Conservation (phyloP, 2,329 filamentous ascomycete species). For the Myotisia sp. region DNA sequence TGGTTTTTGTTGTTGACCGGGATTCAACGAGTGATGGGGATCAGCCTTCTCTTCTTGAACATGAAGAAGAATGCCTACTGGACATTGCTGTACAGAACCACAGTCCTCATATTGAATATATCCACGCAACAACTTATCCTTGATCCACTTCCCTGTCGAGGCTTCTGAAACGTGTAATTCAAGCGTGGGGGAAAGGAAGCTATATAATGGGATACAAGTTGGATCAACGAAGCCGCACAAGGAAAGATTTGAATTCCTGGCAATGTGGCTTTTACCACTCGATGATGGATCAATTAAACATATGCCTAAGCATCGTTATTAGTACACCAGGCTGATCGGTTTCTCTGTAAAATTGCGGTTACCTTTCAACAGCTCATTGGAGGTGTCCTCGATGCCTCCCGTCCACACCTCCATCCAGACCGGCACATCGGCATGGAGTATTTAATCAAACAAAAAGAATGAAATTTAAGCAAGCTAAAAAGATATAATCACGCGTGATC, state of each 20-base stretch:
- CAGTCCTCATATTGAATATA: constrained; percentile 24
- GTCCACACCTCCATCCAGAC: constrained; percentile 20
- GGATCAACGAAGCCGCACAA: constrained; percentile 27
- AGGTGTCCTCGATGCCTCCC: constrained; percentile 7
- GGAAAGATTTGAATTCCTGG: constrained; percentile 21
- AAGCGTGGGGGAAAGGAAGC: constrained; percentile 27
- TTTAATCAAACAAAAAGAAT: neutral
- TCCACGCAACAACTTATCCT: constrained; percentile 22
- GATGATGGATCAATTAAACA: constrained; percentile 22
- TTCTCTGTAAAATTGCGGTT: neutral
- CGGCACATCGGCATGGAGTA: constrained; percentile 10
- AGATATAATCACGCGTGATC: too few species aligned
- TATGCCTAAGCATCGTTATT: constrained; percentile 8
- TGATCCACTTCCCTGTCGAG: constrained; percentile 26
- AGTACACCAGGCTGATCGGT: neutral
- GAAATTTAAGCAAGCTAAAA: neutral
- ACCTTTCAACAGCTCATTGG: constrained; percentile 1
- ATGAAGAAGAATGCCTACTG: constrained; percentile 25
- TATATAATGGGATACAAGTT: constrained; percentile 27
- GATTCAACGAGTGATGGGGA: too few species aligned
- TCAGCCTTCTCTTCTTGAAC: too few species aligned
- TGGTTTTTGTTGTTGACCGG: constrained; percentile 13
- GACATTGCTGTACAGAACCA: constrained; percentile 20
- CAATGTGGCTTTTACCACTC: constrained; percentile 21
- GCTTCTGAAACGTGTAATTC: constrained; percentile 24